Percentiles rank a stretch among this genome's conserved stretches.
These are phyloP conservation scores for Diplodia intermedia DNA, from an alignment of 2,329 filamentous ascomycete species.

Conservation along the genomic window DNA sequence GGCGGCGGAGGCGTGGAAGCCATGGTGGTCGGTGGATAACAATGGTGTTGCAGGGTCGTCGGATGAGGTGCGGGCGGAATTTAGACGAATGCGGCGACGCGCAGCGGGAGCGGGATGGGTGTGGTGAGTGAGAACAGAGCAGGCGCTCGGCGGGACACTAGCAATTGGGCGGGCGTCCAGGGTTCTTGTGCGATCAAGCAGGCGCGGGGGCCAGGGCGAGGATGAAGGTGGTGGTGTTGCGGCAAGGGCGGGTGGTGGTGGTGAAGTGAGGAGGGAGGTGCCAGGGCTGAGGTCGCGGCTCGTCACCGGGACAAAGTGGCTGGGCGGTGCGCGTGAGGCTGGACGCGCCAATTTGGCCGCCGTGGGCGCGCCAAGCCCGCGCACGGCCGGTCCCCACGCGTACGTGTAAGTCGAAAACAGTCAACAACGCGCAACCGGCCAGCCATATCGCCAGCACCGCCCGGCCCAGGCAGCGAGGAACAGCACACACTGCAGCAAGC, in stretches of 20 bases:
- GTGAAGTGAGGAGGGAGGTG: conserved; percentile 26
- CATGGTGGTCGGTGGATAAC: conserved; percentile 37
- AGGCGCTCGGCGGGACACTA: conserved; percentile 2
- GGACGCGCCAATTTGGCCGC: not conserved
- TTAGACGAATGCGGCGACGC: conserved; percentile 30
- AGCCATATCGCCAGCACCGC: conserved; percentile 27
- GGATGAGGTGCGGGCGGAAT: conserved; percentile 12
- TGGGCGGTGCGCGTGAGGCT: conserved; percentile 20
- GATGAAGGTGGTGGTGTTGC: not conserved
- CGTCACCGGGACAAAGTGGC: conserved; percentile 6
- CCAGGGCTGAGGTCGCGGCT: conserved; percentile 20
- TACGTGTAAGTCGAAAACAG: conserved; percentile 30
- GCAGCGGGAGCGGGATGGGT: conserved; percentile 10
- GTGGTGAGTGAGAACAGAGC: not conserved
- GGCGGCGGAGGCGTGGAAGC: conserved; percentile 68
- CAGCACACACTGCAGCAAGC: conserved; percentile 28
- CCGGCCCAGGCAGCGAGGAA: conserved; percentile 25
- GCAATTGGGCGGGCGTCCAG: conserved; percentile 11
- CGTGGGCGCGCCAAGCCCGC: conserved; percentile 13
- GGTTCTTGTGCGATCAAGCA: conserved; percentile 17
- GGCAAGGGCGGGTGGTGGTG: conserved; percentile 25
- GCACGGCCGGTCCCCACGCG: conserved; percentile 26
- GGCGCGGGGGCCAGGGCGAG: conserved; percentile 6
- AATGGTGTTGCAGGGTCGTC: not conserved
- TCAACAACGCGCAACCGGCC: conserved; percentile 20